Evolutionary conservation across 192 early-diverging fungal species (phyloP), one percentile per base, ranked within the genome.

Genomic region (Geranomyces michiganensis): DNA sequence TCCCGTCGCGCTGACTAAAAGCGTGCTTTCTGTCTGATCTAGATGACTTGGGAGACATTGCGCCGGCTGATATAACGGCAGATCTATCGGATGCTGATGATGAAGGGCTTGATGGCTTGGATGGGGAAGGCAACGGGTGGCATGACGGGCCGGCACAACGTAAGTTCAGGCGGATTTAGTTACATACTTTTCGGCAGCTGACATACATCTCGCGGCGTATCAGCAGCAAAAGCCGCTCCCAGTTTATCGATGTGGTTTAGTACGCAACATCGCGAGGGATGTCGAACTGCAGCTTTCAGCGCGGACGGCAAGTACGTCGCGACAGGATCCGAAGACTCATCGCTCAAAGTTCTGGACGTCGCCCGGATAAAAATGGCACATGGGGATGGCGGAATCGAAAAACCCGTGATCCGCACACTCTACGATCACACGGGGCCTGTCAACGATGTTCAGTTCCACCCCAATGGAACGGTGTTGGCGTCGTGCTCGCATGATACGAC

Each of bases 281-380:
- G 86, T 19, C 90, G 90, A 24, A 80, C 86, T 27, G 88, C 19
- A 70, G 87, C 81, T 0, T 90, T 87, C 68, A 81, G 74, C 68
- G 51, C 76, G 0, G 81, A 84, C 76, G 91, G 93, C 53, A 84
- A 85, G 47, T 93, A 91, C 79, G 86, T 94, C 43, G 95, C 95
- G 1, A 95, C 96, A 0, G 94, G 94, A 31, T 93, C 93, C 44
- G 85, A 80, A 30, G 96, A 98, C 77, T 80, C 90, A 14, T 92
- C 96, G 45, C 76, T 96, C 65, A 96, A 96, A 83, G 86, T 98
- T 53, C 81, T 98, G 32, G 95, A 96, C 55, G 92, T 93, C 41
- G 80, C 84, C 74, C 88, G 89, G 65, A 93, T 96, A 84, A 85
- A 86, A 74, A 80, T 56, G 26, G 30, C 85, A 36, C 81, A 84